These are phyloP conservation scores for Boletus rubropictus DNA, from an alignment of 768 basidiomycete species.

Conservation along the genomic window DNA sequence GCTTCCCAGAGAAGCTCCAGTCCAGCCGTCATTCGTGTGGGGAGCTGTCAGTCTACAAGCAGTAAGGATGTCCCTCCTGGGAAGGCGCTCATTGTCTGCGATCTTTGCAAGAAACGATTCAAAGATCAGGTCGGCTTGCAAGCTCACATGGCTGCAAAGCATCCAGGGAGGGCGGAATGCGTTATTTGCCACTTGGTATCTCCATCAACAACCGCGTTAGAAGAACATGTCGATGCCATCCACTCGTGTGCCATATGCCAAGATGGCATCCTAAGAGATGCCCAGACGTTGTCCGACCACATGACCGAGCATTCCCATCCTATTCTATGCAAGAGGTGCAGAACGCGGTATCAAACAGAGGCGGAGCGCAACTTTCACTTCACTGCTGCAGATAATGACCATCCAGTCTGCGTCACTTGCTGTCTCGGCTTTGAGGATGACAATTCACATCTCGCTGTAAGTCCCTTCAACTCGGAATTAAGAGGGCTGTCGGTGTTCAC, in stretches of 20 bases:
- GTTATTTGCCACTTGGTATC: slow-evolving; percentile 23
- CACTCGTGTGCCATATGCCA: slow-evolving; percentile 26
- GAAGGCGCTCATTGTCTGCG: slow-evolving; percentile 13
- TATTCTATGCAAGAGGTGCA: slow-evolving; percentile 25
- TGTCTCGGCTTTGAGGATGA: slow-evolving; percentile 33
- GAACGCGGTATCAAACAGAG: slow-evolving; percentile 30
- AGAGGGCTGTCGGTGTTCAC: slow-evolving; percentile 8
- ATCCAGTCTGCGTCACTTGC: slow-evolving; percentile 35
- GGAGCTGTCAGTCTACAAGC: slow-evolving; percentile 16
- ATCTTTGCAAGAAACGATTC: slow-evolving; percentile 22
- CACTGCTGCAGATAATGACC: slow-evolving; percentile 30
- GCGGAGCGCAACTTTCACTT: slow-evolving; percentile 38
- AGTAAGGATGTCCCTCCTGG: slow-evolving; percentile 1
- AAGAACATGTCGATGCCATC: slow-evolving; percentile 23
- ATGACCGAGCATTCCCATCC: slow-evolving; percentile 25
- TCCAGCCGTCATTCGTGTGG: slow-evolving; percentile 12
- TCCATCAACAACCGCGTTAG: slow-evolving; percentile 19
- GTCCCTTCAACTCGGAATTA: slow-evolving; percentile 8
- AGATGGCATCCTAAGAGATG: slow-evolving; percentile 28
- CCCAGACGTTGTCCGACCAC: slow-evolving; percentile 25
- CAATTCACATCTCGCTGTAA: slow-evolving; percentile 26
- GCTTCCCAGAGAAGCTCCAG: slow-evolving; percentile 9
- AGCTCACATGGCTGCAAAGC: slow-evolving; percentile 22
- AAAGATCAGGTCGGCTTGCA: slow-evolving; percentile 19
- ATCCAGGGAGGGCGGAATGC: slow-evolving; percentile 19